These are phyloP conservation scores for Arbutus unedo DNA, from an alignment of 148 eudicot genomes.

Conservation along the genomic window DNA sequence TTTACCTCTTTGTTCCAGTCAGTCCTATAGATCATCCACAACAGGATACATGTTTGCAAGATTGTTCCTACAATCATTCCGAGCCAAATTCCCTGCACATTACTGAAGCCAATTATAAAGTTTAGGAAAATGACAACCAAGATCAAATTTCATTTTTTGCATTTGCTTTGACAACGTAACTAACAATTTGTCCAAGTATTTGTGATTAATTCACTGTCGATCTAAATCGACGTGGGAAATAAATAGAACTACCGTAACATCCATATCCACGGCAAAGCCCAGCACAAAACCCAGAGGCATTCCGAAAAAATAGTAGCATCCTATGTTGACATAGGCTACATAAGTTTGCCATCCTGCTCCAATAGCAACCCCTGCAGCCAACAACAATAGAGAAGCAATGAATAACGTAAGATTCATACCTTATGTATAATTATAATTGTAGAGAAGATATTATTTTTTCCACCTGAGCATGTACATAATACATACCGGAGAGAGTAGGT, in stretches of 20 bases:
- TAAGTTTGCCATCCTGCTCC: slow-evolving; percentile 19
- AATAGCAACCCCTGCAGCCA: slow-evolving; percentile 10
- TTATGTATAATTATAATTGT: too few species aligned
- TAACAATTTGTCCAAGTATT: background rate
- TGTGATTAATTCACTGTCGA: background rate
- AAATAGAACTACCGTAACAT: slow-evolving; percentile 1
- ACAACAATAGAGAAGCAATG: too few species aligned
- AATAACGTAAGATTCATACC: background rate
- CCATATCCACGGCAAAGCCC: background rate
- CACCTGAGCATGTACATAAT: too few species aligned
- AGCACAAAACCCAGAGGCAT: slow-evolving; percentile 2
- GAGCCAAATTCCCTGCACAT: slow-evolving; percentile 14
- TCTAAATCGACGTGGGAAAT: background rate
- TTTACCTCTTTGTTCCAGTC: slow-evolving; percentile 23
- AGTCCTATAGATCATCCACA: slow-evolving; percentile 18
- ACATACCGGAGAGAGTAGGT: slow-evolving; percentile 10
- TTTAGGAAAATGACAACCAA: background rate
- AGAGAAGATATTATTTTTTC: too few species aligned
- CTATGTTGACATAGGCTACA: slow-evolving; percentile 15
- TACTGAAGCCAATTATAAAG: background rate
- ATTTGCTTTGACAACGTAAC: background rate
- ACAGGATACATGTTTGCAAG: slow-evolving; percentile 13
- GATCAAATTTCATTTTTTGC: background rate
- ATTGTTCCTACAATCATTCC: slow-evolving; percentile 17
- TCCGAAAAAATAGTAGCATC: slow-evolving; percentile 12